Percentiles rank a stretch among this genome's conserved stretches.
Evolutionary conservation across 306 rosid species (phyloP).

Genomic region (Fagus crenata): DNA sequence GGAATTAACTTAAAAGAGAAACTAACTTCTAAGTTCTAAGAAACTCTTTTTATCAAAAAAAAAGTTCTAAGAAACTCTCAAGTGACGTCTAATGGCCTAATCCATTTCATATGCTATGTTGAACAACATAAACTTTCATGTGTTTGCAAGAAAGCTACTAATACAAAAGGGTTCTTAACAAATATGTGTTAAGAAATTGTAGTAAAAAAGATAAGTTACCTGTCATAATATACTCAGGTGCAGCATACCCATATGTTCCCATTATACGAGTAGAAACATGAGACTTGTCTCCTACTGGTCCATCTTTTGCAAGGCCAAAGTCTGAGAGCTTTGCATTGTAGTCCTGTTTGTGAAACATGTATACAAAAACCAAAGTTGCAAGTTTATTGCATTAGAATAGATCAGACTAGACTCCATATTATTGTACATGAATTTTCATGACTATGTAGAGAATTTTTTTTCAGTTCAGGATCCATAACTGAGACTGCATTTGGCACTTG

Average conservation of each 20-base stretch:
- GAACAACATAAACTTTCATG: neutral
- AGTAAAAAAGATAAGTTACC: conserved; percentile 40
- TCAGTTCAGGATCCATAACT: too few relatives aligned
- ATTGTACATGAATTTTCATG: too few relatives aligned
- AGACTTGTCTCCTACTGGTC: conserved; percentile 94
- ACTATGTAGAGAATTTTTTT: too few relatives aligned
- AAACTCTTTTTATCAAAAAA: neutral
- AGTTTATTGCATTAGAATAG: conserved; percentile 9
- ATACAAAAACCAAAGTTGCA: conserved; percentile 1
- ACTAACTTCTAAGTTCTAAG: too few relatives aligned
- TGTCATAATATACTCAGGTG: conserved; percentile 95
- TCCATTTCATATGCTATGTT: neutral
- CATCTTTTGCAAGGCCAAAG: conserved; percentile 95
- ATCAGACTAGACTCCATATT: neutral
- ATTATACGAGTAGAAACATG: conserved; percentile 95
- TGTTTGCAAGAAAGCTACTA: neutral
- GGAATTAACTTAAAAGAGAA: neutral
- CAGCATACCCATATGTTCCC: conserved; percentile 99
- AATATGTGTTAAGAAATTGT: neutral
- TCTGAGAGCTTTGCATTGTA: conserved; percentile 96
- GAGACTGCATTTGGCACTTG: too few relatives aligned
- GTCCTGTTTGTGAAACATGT: conserved; percentile 54
- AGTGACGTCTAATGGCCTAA: neutral
- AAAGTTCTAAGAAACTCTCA: neutral
- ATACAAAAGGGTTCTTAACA: neutral